Evolutionary conservation across 331 rosid species (phyloP).

Genomic region (Malus hybrid): DNA sequence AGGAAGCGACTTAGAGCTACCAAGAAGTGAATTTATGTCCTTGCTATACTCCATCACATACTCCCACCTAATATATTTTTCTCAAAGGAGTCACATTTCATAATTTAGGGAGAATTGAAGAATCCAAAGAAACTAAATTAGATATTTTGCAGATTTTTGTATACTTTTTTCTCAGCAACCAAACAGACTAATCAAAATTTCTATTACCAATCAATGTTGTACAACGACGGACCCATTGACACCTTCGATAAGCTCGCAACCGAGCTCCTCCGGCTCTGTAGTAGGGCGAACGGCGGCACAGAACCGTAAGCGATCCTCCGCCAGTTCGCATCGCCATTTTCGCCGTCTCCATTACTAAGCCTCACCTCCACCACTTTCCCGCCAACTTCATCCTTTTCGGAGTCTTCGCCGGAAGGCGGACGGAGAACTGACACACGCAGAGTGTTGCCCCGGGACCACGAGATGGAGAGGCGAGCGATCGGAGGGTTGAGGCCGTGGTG

Average conservation of each 20-base stretch:
- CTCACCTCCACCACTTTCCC: slow-evolving; percentile 73
- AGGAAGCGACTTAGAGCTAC: slow-evolving; percentile 38
- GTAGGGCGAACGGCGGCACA: slow-evolving; percentile 74
- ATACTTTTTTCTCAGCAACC: not conserved
- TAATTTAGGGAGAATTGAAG: not conserved
- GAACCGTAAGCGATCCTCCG: slow-evolving; percentile 81
- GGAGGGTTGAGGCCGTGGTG: slow-evolving; percentile 65
- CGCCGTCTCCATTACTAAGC: slow-evolving; percentile 55
- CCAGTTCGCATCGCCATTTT: slow-evolving; percentile 48
- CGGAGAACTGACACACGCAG: slow-evolving; percentile 67
- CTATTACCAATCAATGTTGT: slow-evolving; percentile 66
- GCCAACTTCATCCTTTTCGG: slow-evolving; percentile 27
- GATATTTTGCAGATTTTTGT: not conserved
- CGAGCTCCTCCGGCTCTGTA: slow-evolving; percentile 72
- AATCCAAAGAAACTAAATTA: not conserved
- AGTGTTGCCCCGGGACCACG: slow-evolving; percentile 82
- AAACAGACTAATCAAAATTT: not conserved
- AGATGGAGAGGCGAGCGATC: slow-evolving; percentile 57
- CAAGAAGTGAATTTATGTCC: slow-evolving; percentile 64
- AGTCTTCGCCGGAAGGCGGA: slow-evolving; percentile 4
- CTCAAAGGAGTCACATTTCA: not conserved
- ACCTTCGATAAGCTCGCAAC: slow-evolving; percentile 40
- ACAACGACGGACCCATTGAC: slow-evolving; percentile 40
- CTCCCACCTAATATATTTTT: slow-evolving; percentile 60
- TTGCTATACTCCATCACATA: slow-evolving; percentile 80